Conservation (phyloP, 2,329 filamentous ascomycete genomes). For the Cladobotryum protrusum region DNA sequence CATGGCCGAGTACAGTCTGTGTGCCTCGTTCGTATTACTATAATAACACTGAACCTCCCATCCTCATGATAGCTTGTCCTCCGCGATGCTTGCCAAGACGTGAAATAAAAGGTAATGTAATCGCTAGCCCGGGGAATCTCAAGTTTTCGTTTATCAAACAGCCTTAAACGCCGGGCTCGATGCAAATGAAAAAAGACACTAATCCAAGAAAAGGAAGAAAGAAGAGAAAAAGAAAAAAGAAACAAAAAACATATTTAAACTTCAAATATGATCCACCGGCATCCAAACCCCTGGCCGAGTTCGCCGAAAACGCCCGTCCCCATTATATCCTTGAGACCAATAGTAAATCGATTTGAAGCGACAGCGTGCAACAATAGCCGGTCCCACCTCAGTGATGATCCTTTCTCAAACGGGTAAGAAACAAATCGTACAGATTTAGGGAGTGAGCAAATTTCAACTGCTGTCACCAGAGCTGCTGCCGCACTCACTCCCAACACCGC, state of each 20-base stretch:
- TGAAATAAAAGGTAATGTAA: neutral
- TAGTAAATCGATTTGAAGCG: too few species aligned
- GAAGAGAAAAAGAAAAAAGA: neutral
- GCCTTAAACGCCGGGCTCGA: neutral
- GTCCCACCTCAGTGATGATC: neutral
- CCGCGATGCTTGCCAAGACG: too few species aligned
- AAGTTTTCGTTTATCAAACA: neutral
- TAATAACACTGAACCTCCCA: too few species aligned
- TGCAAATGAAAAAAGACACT: neutral
- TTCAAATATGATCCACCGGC: neutral
- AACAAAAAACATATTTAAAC: neutral
- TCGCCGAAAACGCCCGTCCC: too few species aligned
- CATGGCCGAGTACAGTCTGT: too few species aligned
- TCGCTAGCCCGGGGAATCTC: neutral
- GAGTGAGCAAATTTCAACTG: neutral
- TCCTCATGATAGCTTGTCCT: neutral
- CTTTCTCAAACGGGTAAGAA: neutral
- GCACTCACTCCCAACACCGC: slow-evolving; percentile 33
- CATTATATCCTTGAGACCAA: too few species aligned
- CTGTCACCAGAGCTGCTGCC: slow-evolving; percentile 31
- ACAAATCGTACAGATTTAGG: neutral
- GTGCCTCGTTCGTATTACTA: too few species aligned
- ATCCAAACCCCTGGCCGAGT: too few species aligned
- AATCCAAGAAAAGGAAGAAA: neutral
- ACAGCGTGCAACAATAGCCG: too few species aligned